Conservation (phyloP, 345 rosid species). For the Brassica juncea region DNA sequence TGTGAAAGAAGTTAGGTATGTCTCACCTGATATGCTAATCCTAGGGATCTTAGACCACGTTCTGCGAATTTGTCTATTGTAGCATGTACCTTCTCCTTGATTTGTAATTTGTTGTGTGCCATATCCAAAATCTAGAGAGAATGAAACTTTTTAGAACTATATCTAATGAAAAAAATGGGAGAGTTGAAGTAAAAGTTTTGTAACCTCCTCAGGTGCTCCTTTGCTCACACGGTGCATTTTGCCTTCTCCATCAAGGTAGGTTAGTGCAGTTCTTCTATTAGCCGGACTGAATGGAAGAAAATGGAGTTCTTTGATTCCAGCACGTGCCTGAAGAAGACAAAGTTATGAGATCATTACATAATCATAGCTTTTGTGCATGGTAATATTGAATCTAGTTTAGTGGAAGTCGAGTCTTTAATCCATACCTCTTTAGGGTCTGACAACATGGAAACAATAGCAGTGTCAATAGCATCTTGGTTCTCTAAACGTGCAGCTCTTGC, state of each 20-base stretch:
- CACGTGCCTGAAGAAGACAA: conserved; percentile 60
- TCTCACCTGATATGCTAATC: conserved; percentile 56
- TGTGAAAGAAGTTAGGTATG: background rate
- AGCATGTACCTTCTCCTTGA: conserved; percentile 49
- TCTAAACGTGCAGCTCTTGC: conserved; percentile 93
- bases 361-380: background rate
- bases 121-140: conserved; percentile 51
- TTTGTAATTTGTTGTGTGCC: conserved; percentile 52
- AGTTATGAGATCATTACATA: conserved; percentile 17
- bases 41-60: conserved; percentile 68
- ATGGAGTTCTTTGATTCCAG: conserved; percentile 83
- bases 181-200: background rate
- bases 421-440: conserved; percentile 86
- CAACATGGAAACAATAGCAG: conserved; percentile 85
- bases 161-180: background rate
- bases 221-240: conserved; percentile 89
- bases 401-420: conserved; percentile 13
- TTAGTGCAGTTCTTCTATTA: conserved; percentile 87
- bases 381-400: background rate
- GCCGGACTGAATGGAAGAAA: conserved; percentile 95
- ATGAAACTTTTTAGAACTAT: background rate
- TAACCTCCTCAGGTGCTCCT: conserved; percentile 97
- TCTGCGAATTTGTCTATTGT: conserved; percentile 61
- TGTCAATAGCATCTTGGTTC: conserved; percentile 92
- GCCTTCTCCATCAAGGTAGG: conserved; percentile 66